These are phyloP conservation scores for Prunella vulgaris DNA, from an alignment of 257 asterid species.

Conservation along the genomic window DNA sequence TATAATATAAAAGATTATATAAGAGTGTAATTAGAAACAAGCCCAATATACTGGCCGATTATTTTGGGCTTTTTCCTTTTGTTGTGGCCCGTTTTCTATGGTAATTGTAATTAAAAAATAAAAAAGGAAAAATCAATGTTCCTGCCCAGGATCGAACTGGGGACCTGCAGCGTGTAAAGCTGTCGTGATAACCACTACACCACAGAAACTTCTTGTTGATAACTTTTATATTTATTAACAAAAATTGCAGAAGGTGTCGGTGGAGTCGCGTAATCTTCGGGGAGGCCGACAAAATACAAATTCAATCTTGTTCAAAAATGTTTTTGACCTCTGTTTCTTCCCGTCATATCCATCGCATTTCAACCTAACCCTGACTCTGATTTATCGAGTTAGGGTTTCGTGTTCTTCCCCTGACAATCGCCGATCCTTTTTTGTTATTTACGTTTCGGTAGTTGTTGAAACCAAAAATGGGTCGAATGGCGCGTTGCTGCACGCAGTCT, in stretches of 20 bases:
- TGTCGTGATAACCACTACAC: constrained; percentile 66
- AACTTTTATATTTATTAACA: neutral
- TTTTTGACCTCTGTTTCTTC: constrained; percentile 18
- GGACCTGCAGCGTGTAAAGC: constrained; percentile 79
- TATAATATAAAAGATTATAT: too few relatives aligned
- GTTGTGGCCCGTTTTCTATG: neutral
- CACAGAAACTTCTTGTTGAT: constrained; percentile 30
- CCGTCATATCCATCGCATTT: neutral
- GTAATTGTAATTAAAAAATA: too few relatives aligned
- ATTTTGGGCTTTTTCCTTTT: too few relatives aligned
- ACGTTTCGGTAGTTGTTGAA: neutral
- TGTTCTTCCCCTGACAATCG: neutral
- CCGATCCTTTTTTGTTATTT: neutral
- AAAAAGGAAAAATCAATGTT: constrained; percentile 10
- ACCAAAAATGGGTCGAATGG: constrained; percentile 56
- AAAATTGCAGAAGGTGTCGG: neutral
- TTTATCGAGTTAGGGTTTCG: constrained; percentile 29
- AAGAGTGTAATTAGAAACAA: too few relatives aligned
- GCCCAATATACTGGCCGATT: too few relatives aligned
- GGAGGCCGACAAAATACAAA: neutral
- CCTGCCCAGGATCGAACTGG: constrained; percentile 97
- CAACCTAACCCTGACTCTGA: constrained; percentile 29
- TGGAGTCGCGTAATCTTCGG: constrained; percentile 3
- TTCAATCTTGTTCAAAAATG: neutral
- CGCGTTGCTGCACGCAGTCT: constrained; percentile 65